A percentile compares a stretch with the other conserved stretches of the same genome.
Conservation (phyloP, 495 filamentous ascomycete species). For the Penicillium robsamsonii region DNA sequence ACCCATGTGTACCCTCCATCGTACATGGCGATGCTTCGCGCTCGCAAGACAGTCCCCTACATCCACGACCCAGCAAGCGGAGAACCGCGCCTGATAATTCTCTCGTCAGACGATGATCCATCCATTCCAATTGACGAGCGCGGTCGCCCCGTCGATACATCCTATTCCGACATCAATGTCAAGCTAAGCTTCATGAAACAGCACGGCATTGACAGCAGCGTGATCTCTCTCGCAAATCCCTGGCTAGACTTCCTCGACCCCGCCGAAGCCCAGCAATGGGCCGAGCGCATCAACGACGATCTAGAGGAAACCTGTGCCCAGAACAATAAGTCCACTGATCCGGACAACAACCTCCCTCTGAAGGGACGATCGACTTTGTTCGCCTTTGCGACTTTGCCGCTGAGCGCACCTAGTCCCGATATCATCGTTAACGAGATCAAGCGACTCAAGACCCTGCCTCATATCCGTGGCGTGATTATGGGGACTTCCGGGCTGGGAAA, state of each 20-base stretch:
- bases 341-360: slow-evolving; percentile 18
- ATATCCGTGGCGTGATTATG: slow-evolving; percentile 82
- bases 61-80: slow-evolving; percentile 64
- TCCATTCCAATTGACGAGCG: slow-evolving; percentile 50
- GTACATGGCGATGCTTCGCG: slow-evolving; percentile 78
- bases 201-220: slow-evolving; percentile 76
- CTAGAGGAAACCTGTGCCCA: slow-evolving; percentile 64
- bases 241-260: slow-evolving; percentile 86
- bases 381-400: slow-evolving; percentile 78
- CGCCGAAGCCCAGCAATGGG: slow-evolving; percentile 58
- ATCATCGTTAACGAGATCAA: slow-evolving; percentile 62
- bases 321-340: slow-evolving; percentile 48
- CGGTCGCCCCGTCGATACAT: slow-evolving; percentile 72
- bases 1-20: slow-evolving; percentile 90
- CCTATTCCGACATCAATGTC: slow-evolving; percentile 66
- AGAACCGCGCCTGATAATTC: slow-evolving; percentile 70
- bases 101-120: slow-evolving; percentile 60
- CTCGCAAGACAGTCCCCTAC: slow-evolving; percentile 73
- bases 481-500: slow-evolving; percentile 79
- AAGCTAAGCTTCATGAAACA: slow-evolving; percentile 86
- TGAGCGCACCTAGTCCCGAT: slow-evolving; percentile 61
- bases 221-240: slow-evolving; percentile 90
- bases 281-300: slow-evolving; percentile 70
- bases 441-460: slow-evolving; percentile 55
- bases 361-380: slow-evolving; percentile 52